phyloP scores from a whole-genome alignment of 1,284 basidiomycete species.

The Lignosus rhinocerotis region DNA sequence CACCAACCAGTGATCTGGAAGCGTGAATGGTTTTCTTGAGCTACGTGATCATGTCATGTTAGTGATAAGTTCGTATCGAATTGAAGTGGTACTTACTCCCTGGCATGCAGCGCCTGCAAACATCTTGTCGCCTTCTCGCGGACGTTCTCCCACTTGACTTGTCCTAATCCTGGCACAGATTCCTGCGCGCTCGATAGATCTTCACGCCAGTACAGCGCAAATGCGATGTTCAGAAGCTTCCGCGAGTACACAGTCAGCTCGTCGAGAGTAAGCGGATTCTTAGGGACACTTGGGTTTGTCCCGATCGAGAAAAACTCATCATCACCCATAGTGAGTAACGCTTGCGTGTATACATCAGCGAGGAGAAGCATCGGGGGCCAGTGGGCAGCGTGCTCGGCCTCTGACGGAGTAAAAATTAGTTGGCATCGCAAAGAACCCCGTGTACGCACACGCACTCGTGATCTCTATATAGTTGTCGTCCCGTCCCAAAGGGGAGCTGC shows the following conservation, averaged over 20 bases:
- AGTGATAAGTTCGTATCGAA: background rate
- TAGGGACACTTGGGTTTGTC: slow-evolving; percentile 32
- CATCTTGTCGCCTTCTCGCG: slow-evolving; percentile 75
- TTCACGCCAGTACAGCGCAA: slow-evolving; percentile 79
- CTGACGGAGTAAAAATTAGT: slow-evolving; percentile 29
- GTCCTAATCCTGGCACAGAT: slow-evolving; percentile 43
- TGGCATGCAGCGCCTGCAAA: slow-evolving; percentile 76
- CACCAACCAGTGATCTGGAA: slow-evolving; percentile 89
- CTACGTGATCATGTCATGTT: slow-evolving; percentile 40
- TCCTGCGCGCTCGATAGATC: slow-evolving; percentile 46
- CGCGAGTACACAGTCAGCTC: slow-evolving; percentile 75
- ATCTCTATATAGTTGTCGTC: slow-evolving; percentile 46
- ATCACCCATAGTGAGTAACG: slow-evolving; percentile 90
- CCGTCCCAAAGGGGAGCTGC: slow-evolving; percentile 55
- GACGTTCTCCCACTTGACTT: slow-evolving; percentile 60
- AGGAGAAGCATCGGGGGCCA: slow-evolving; percentile 81
- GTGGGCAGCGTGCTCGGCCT: slow-evolving; percentile 43
- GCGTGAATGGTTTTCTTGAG: slow-evolving; percentile 80
- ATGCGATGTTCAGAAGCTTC: slow-evolving; percentile 77
- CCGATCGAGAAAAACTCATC: slow-evolving; percentile 87
- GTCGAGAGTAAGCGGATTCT: slow-evolving; percentile 82
- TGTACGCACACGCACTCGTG: slow-evolving; percentile 37
- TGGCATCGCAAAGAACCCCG: background rate
- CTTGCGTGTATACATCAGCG: slow-evolving; percentile 82
- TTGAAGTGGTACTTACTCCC: slow-evolving; percentile 67